Evolutionary conservation across 1,284 basidiomycete genomes (phyloP).

Genomic region (Ceratobasidium sp.): DNA sequence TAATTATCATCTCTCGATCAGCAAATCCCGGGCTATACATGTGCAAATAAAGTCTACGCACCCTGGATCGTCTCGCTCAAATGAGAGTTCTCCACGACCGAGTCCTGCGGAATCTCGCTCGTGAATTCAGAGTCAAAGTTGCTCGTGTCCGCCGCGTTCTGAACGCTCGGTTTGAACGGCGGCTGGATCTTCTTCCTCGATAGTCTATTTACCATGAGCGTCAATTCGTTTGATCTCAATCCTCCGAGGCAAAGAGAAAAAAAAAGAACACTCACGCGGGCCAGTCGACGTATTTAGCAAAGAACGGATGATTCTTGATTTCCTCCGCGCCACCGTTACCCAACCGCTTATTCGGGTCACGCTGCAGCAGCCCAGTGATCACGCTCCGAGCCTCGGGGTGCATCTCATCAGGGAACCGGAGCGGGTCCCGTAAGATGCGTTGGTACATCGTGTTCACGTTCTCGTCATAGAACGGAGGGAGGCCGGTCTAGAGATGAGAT

Average conservation of each 20-base stretch:
- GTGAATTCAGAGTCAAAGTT: constrained; percentile 98
- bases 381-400: constrained; percentile 89
- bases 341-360: constrained; percentile 88
- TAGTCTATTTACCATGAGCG: constrained; percentile 65
- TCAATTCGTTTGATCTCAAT: neutral
- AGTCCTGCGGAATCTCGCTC: constrained; percentile 92
- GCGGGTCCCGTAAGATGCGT: constrained; percentile 94
- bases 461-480: constrained; percentile 99
- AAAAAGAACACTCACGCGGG: constrained; percentile 69
- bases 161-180: constrained; percentile 97
- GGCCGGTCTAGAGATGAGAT: constrained; percentile 75
- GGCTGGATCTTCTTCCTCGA: constrained; percentile 97
- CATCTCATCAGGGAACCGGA: constrained; percentile 94
- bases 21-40: constrained; percentile 33
- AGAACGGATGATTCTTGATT: constrained; percentile 97
- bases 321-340: constrained; percentile 95
- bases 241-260: neutral
- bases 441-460: constrained; percentile 99
- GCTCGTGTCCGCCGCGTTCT: constrained; percentile 76
- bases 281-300: constrained; percentile 95
- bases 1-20: neutral
- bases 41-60: constrained; percentile 5
- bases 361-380: constrained; percentile 88
- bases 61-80: constrained; percentile 91
- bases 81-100: constrained; percentile 92